phyloP scores from a whole-genome alignment of 2,329 filamentous ascomycete species.

The Sarocladium oryzae region DNA sequence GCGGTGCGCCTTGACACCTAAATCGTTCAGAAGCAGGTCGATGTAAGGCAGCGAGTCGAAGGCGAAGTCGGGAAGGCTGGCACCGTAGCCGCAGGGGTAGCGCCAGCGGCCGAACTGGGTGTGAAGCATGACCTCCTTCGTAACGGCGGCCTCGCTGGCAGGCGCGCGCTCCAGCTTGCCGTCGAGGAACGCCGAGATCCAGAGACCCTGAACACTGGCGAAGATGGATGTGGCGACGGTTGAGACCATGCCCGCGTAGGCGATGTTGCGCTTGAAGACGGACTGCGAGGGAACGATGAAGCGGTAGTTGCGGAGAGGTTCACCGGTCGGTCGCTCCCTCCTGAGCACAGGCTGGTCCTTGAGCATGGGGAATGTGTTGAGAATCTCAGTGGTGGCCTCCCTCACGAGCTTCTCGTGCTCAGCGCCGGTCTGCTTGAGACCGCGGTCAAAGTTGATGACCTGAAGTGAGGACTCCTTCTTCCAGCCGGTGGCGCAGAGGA shows the following conservation, averaged over 20 bases:
- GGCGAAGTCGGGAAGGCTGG: slow-evolving; percentile 59
- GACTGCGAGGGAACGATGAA: slow-evolving; percentile 19
- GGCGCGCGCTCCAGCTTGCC: slow-evolving; percentile 33
- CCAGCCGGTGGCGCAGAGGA: slow-evolving; percentile 50
- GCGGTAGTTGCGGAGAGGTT: slow-evolving; percentile 19
- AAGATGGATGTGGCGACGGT: slow-evolving; percentile 27
- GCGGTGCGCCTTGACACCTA: slow-evolving; percentile 43
- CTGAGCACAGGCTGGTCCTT: slow-evolving; percentile 17
- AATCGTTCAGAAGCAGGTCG: slow-evolving; percentile 52
- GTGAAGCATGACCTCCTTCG: slow-evolving; percentile 54
- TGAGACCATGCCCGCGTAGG: slow-evolving; percentile 26
- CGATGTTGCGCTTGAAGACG: slow-evolving; percentile 21
- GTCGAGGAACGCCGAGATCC: slow-evolving; percentile 53
- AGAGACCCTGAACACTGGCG: slow-evolving; percentile 36
- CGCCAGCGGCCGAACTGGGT: slow-evolving; percentile 64
- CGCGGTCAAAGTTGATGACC: slow-evolving; percentile 23
- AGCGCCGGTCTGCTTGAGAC: slow-evolving; percentile 12
- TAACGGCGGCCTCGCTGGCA: slow-evolving; percentile 32
- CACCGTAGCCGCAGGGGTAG: slow-evolving; percentile 60
- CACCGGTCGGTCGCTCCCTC: slow-evolving; percentile 14
- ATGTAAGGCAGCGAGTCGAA: slow-evolving; percentile 45
- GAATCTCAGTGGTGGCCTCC: slow-evolving; percentile 15
- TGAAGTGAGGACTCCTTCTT: slow-evolving; percentile 35
- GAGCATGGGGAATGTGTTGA: slow-evolving; percentile 15
- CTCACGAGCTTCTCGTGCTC: slow-evolving; percentile 12